Evolutionary conservation across 306 rosid species (phyloP).

Genomic region (cucumber (Cucumis sativus)): DNA sequence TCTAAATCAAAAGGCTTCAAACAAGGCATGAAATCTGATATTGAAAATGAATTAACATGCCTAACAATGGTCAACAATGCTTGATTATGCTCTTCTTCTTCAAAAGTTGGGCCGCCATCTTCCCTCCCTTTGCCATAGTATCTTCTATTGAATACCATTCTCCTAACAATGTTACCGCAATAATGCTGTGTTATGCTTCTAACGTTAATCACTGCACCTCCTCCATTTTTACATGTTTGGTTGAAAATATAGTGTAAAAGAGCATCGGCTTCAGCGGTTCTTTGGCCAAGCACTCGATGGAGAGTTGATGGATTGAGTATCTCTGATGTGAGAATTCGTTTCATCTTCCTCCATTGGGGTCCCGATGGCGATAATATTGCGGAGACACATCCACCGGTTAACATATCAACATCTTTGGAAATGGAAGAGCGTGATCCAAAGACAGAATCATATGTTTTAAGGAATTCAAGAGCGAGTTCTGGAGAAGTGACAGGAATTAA

Average conservation of each 20-base stretch:
- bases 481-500: background rate
- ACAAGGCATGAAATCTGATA: background rate
- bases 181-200: constrained; percentile 17
- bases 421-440: constrained; percentile 26
- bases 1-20: background rate
- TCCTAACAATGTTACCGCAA: constrained; percentile 17
- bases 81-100: constrained; percentile 22
- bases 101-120: constrained; percentile 30
- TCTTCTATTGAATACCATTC: constrained; percentile 18
- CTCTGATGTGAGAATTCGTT: background rate
- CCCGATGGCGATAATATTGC: background rate
- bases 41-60: background rate
- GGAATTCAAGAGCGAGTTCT: background rate
- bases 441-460: constrained; percentile 5
- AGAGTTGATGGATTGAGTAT: constrained; percentile 8
- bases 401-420: background rate
- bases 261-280: constrained; percentile 27
- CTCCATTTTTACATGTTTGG: background rate
- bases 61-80: background rate
- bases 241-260: constrained; percentile 19
- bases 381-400: constrained; percentile 10
- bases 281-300: constrained; percentile 18
- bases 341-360: constrained; percentile 15
- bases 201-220: constrained; percentile 9
- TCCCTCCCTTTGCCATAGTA: constrained; percentile 19